A percentile compares a stretch with the other conserved stretches of the same genome.
Evolutionary conservation across 441 rosid genomes (phyloP).

Genomic region (Manihot esculenta): DNA sequence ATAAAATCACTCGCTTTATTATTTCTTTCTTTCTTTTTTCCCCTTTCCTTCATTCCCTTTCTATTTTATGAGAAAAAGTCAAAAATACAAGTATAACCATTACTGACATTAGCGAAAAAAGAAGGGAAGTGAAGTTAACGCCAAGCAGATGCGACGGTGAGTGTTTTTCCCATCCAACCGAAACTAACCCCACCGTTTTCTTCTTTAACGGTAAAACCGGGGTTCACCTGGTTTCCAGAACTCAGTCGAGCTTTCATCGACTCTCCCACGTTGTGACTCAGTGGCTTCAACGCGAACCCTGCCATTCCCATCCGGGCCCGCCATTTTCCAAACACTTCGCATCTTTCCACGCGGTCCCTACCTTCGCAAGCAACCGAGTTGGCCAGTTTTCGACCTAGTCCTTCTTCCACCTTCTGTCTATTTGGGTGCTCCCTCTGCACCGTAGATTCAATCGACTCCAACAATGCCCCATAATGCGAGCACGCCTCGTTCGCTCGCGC

Average conservation of each 20-base stretch:
- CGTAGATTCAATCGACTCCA: constrained; percentile 73
- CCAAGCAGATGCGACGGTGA: constrained; percentile 99
- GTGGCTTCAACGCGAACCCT: constrained; percentile 63
- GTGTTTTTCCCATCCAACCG: constrained; percentile 90
- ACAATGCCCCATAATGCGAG: constrained; percentile 66
- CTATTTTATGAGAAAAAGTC: constrained; percentile 39
- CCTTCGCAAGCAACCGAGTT: constrained; percentile 94
- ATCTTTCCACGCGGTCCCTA: constrained; percentile 77
- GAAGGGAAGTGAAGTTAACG: constrained; percentile 42
- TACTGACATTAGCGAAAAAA: constrained; percentile 30
- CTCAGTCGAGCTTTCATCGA: constrained; percentile 50
- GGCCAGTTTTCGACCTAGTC: constrained; percentile 56
- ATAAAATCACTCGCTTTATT: constrained; percentile 39
- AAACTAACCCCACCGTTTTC: constrained; percentile 78
- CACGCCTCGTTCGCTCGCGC: constrained; percentile 61
- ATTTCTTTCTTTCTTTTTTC: constrained; percentile 19
- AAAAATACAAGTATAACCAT: constrained; percentile 33
- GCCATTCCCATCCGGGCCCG: constrained; percentile 96
- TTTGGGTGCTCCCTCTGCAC: constrained; percentile 39
- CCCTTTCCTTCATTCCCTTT: constrained; percentile 17
- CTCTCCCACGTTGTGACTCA: constrained; percentile 57
- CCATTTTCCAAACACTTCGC: constrained; percentile 99
- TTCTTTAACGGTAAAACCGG: constrained; percentile 77
- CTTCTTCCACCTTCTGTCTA: constrained; percentile 62
- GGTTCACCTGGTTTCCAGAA: constrained; percentile 47